Evolutionary conservation across 2,329 filamentous ascomycete genomes (phyloP).

Genomic region (Diplocarpon rosae): DNA sequence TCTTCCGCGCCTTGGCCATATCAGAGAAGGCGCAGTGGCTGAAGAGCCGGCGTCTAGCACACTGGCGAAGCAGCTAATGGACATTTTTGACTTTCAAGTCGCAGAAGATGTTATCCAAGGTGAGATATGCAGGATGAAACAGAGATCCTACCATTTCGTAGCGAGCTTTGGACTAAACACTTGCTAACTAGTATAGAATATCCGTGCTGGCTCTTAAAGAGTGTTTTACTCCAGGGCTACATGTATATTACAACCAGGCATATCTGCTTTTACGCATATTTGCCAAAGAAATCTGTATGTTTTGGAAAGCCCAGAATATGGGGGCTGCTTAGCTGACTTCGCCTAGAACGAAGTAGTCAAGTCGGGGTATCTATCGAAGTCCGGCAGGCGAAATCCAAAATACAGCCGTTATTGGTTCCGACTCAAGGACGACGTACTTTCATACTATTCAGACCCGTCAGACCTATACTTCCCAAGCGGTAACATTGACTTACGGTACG

Average conservation of each 20-base stretch:
- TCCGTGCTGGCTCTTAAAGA: slow-evolving; percentile 86
- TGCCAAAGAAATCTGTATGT: slow-evolving; percentile 81
- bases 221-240: slow-evolving; percentile 83
- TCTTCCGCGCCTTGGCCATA: slow-evolving; percentile 28
- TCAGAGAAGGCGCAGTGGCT: slow-evolving; percentile 9
- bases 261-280: slow-evolving; percentile 93
- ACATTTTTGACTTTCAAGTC: slow-evolving; percentile 75
- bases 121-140: slow-evolving; percentile 26
- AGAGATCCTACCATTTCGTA: background rate
- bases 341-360: slow-evolving; percentile 62
- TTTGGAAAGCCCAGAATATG: background rate
- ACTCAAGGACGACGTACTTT: slow-evolving; percentile 81
- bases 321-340: slow-evolving; percentile 19
- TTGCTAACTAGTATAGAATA: slow-evolving; percentile 50
- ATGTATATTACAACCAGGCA: slow-evolving; percentile 92
- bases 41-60: slow-evolving; percentile 38
- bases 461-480: slow-evolving; percentile 87
- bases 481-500: slow-evolving; percentile 85
- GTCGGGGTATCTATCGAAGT: slow-evolving; percentile 80
- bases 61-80: slow-evolving; percentile 61
- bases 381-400: slow-evolving; percentile 75
- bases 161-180: background rate
- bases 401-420: slow-evolving; percentile 91
- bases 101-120: slow-evolving; percentile 76
- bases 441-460: slow-evolving; percentile 75